phyloP scores from a whole-genome alignment of 202 grass and related monocot genomes.

The Saccharum hybrid region DNA sequence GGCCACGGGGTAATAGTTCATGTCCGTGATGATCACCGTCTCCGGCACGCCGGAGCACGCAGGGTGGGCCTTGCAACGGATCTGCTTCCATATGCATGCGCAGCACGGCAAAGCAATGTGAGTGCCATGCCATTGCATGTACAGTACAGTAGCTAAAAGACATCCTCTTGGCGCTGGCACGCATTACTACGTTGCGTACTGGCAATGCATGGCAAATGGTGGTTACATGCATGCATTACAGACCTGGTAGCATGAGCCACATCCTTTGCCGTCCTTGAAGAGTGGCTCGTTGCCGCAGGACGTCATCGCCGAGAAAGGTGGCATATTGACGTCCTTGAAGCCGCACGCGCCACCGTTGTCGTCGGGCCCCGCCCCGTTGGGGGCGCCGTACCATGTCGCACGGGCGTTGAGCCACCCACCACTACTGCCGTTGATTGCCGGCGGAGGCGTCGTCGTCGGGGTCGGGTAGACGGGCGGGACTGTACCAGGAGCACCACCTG shows the following conservation, averaged over 20 bases:
- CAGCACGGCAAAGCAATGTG: too few relatives aligned
- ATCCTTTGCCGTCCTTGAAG: conserved; percentile 78
- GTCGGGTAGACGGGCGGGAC: not conserved
- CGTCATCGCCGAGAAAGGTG: conserved; percentile 67
- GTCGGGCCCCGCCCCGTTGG: conserved; percentile 13
- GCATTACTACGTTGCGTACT: too few relatives aligned
- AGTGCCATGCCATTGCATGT: too few relatives aligned
- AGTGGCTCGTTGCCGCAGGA: conserved; percentile 77
- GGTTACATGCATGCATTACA: too few relatives aligned
- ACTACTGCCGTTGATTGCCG: not conserved
- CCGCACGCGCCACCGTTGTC: conserved; percentile 65
- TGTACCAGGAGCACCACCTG: too few relatives aligned
- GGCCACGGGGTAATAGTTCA: conserved; percentile 68
- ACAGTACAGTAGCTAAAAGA: too few relatives aligned
- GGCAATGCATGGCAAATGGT: too few relatives aligned
- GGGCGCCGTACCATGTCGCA: conserved; percentile 29
- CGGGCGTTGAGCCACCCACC: not conserved
- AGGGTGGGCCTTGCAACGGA: conserved; percentile 61
- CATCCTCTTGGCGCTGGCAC: too few relatives aligned
- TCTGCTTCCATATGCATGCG: not conserved
- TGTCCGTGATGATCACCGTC: conserved; percentile 76
- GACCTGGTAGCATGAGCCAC: conserved; percentile 76
- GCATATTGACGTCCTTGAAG: conserved; percentile 75
- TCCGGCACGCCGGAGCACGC: conserved; percentile 74
- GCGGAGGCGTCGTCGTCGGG: not conserved